Evolutionary conservation across 129 eudicot genomes (phyloP).

Genomic region (Chrysanthemum seticuspe): DNA sequence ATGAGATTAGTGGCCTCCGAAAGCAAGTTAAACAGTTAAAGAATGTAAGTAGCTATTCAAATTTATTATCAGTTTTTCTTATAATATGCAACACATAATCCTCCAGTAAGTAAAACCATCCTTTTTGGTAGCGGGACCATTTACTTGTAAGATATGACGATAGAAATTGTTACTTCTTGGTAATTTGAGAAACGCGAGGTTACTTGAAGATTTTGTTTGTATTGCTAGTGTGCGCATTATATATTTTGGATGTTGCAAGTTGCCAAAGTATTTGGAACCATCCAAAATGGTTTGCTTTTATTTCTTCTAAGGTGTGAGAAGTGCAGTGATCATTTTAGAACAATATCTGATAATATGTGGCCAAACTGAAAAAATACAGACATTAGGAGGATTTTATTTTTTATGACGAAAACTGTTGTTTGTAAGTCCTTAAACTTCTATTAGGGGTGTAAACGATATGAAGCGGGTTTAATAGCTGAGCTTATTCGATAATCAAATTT

Average conservation of each 20-base stretch:
- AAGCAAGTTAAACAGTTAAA: constrained; percentile 77
- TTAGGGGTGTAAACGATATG: constrained; percentile 2
- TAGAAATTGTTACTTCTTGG: neutral
- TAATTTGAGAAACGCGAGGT: neutral
- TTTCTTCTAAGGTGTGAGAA: neutral
- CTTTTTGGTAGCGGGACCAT: constrained; percentile 9
- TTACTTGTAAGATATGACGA: neutral
- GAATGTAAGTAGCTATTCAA: constrained; percentile 40
- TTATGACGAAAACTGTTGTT: neutral
- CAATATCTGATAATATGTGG: neutral
- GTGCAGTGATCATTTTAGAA: neutral
- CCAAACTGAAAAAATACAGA: neutral
- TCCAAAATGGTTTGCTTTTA: neutral
- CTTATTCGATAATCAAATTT: neutral
- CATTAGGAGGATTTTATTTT: neutral
- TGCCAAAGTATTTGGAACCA: neutral
- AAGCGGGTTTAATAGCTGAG: neutral
- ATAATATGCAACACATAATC: constrained; percentile 5
- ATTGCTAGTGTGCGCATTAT: neutral
- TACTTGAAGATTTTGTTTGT: neutral
- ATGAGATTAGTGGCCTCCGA: constrained; percentile 80
- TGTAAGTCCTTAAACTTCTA: neutral
- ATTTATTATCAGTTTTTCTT: neutral
- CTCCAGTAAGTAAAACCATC: constrained; percentile 11
- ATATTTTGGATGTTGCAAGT: neutral